A percentile compares a stretch with the other conserved stretches of the same genome.
Conservation (phyloP, 345 rosid species). For the Moringa oleifera region DNA sequence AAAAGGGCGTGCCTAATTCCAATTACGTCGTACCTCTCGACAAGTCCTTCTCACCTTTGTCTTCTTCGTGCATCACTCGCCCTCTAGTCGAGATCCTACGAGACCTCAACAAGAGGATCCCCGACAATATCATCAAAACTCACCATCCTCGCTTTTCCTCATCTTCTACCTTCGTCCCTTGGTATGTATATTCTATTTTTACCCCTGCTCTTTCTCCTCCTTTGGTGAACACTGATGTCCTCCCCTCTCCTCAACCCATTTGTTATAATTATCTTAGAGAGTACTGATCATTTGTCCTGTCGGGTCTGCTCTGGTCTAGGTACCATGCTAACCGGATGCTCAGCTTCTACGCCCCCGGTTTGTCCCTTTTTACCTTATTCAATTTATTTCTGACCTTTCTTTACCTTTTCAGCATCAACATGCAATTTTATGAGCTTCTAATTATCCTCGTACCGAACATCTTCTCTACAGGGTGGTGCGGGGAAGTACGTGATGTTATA, state of each 20-base stretch:
- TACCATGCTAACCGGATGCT: conserved; percentile 96
- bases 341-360: conserved; percentile 97
- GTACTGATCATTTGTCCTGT: no score
- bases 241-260: no score
- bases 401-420: no score
- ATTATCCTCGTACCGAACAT: not conserved
- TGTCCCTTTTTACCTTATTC: conserved; percentile 3
- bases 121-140: conserved; percentile 69
- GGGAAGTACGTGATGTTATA: conserved; percentile 93
- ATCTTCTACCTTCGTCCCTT: conserved; percentile 58
- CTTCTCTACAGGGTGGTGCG: conserved; percentile 81
- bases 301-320: conserved; percentile 29
- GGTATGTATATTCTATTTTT: conserved; percentile 30
- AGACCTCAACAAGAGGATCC: conserved; percentile 91
- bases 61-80: conserved; percentile 72
- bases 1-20: conserved; percentile 65
- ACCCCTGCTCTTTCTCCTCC: not conserved
- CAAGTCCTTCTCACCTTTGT: conserved; percentile 51
- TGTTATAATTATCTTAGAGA: no score
- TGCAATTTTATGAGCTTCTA: no score
- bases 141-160: conserved; percentile 27
- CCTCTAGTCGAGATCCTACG: conserved; percentile 95
- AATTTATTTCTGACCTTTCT: no score
- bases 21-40: conserved; percentile 94
- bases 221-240: not conserved